Conservation (phyloP, 2,329 filamentous ascomycete species). For the Sporothrix schenckii region DNA sequence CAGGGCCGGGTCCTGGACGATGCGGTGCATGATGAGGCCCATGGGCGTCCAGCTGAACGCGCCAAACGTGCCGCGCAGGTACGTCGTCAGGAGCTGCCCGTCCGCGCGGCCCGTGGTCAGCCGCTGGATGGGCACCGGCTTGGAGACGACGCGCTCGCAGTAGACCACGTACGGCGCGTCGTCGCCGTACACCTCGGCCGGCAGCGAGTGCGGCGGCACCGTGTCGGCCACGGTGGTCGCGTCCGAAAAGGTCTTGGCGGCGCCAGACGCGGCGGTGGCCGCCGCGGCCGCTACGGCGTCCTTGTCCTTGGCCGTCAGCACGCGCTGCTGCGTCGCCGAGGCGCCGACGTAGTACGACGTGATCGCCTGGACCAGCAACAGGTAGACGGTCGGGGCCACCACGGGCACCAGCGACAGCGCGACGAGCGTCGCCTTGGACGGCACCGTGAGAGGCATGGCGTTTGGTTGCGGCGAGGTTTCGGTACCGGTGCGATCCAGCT, state of each 20-base stretch:
- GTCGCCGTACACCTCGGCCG: slow-evolving; percentile 18
- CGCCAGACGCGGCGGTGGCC: background rate
- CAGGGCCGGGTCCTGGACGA: slow-evolving; percentile 36
- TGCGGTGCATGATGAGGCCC: slow-evolving; percentile 40
- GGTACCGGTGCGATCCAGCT: background rate
- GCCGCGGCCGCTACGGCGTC: background rate
- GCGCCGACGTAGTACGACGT: slow-evolving; percentile 25
- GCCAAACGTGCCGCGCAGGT: slow-evolving; percentile 40
- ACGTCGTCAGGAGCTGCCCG: slow-evolving; percentile 38
- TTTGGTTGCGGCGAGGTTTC: background rate
- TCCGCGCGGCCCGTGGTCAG: slow-evolving; percentile 4
- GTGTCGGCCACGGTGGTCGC: background rate
- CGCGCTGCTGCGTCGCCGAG: background rate
- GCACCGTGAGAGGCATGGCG: slow-evolving; percentile 4
- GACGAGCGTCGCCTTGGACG: slow-evolving; percentile 17
- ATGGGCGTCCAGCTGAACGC: slow-evolving; percentile 44
- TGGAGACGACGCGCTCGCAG: slow-evolving; percentile 34
- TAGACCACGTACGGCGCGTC: slow-evolving; percentile 29
- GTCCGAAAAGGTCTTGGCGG: background rate
- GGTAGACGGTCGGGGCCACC: slow-evolving; percentile 26
- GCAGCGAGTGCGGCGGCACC: slow-evolving; percentile 30
- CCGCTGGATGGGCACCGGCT: slow-evolving; percentile 10
- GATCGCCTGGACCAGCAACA: slow-evolving; percentile 27
- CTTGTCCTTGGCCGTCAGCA: slow-evolving; percentile 17
- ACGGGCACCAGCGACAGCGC: slow-evolving; percentile 31